Evolutionary conservation across 2,329 filamentous ascomycete genomes (phyloP), one percentile per base, ranked within the genome.

Genomic region (Alternaria postmessia): DNA sequence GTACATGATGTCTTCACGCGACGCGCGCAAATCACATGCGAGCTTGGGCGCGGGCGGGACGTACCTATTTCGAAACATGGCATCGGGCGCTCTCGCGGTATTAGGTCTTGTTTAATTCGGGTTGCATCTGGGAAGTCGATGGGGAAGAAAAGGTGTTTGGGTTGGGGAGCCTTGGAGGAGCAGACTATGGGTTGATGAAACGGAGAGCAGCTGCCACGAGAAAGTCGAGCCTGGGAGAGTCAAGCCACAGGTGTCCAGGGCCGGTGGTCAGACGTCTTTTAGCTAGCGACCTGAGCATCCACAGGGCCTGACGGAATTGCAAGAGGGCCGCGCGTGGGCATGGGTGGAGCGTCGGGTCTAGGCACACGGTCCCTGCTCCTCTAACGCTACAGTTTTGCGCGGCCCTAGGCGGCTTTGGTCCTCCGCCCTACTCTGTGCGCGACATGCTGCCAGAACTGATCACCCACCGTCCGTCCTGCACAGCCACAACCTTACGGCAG

Each of bases 41-140:
- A 20, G 52, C 54, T 43, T 42, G 57, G 39, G 52, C 48, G 48
- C 43, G 51, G 54, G 51, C 28, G 42, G 53, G 54, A 77, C 80
- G 59, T 75, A 82, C 81, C 81, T 75, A 69, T 83, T 82, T 67
- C 80, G 80, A 78, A 83, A 83, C 81, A 83, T 64, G 64, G 58
- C 58, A 61, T 57, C 58, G 48, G 52, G 48, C 58, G 24, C 58
- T 57, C 58, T 57, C 54, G 54, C 52, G 46, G n/a, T 36, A 48
- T 42, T 57, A 57, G 48, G 28, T 42, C 16, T 28, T 16, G 30
- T n/a, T 47, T 3, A 22, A 18, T 47, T 47, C 20, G 48, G 18
- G 42, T 34, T 47, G 53, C 58, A 61, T 61, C 58, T 52, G 58
- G 53, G 22, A 22, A 22, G 30, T 34, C 26, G 42, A 32, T 34